Percentiles rank a stretch among this genome's conserved stretches.
Evolutionary conservation across 805 yeast species (phyloP).

Genomic region (Hanseniaspora jakobsenii): DNA sequence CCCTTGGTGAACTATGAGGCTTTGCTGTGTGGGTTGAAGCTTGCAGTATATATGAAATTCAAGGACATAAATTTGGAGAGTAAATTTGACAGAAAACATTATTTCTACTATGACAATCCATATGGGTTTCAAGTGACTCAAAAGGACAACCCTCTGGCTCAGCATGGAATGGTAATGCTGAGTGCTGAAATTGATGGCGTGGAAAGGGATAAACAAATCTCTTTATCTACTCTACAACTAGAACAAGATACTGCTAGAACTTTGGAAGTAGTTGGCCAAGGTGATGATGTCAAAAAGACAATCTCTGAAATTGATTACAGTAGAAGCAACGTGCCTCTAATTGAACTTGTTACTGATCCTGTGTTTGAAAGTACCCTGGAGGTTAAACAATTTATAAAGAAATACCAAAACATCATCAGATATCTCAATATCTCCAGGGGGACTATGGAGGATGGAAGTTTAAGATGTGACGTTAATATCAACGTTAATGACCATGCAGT

Average conservation of each 20-base stretch:
- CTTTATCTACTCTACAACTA: slow-evolving; percentile 70
- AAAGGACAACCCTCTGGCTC: slow-evolving; percentile 67
- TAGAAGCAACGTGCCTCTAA: slow-evolving; percentile 72
- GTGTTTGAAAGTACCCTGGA: slow-evolving; percentile 59
- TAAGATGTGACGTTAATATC: slow-evolving; percentile 90
- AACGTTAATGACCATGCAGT: slow-evolving; percentile 60
- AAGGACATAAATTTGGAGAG: slow-evolving; percentile 45
- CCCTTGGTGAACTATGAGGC: slow-evolving; percentile 72
- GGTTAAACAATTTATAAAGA: slow-evolving; percentile 67
- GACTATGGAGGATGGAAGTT: slow-evolving; percentile 86
- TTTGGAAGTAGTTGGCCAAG: slow-evolving; percentile 39
- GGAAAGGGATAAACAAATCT: slow-evolving; percentile 36
- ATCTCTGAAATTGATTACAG: slow-evolving; percentile 58
- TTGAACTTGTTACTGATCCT: slow-evolving; percentile 86
- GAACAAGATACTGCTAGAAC: slow-evolving; percentile 94
- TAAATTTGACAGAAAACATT: slow-evolving; percentile 85
- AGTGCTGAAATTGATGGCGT: slow-evolving; percentile 43
- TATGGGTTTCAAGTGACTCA: slow-evolving; percentile 93
- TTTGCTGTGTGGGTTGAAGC: slow-evolving; percentile 51
- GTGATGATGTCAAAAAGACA: slow-evolving; percentile 21
- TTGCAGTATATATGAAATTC: slow-evolving; percentile 55
- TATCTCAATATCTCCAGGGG: slow-evolving; percentile 70
- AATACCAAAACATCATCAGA: slow-evolving; percentile 60
- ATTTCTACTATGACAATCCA: slow-evolving; percentile 94
- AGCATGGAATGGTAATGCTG: slow-evolving; percentile 47